A percentile compares a stretch with the other conserved stretches of the same genome.
These are phyloP conservation scores for Xerocomus amazonicus DNA, from an alignment of 1,284 basidiomycete species.

Conservation along the genomic window DNA sequence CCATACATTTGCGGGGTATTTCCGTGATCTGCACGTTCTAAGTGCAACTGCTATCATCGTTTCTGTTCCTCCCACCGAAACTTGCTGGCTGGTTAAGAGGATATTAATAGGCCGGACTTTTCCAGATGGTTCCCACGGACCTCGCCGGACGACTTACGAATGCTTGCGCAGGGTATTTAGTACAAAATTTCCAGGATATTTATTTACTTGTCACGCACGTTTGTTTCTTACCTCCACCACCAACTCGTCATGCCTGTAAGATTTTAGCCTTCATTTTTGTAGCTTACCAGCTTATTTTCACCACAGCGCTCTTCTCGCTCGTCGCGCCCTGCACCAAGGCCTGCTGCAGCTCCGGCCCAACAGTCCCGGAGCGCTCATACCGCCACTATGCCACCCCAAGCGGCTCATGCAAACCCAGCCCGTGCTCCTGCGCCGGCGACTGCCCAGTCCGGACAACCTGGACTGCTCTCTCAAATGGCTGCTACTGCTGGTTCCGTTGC, in stretches of 20 bases:
- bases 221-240: constrained; percentile 23
- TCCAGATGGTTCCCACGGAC: constrained; percentile 16
- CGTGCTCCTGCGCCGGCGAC: constrained; percentile 40
- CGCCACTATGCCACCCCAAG: constrained; percentile 28
- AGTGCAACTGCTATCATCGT: constrained; percentile 16
- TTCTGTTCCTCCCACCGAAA: no score
- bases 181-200: constrained; percentile 9
- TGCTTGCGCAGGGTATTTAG: neutral
- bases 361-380: constrained; percentile 35
- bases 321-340: constrained; percentile 56
- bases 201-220: constrained; percentile 2
- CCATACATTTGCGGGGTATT: neutral
- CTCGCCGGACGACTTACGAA: constrained; percentile 24
- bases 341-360: constrained; percentile 40
- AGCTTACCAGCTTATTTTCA: neutral
- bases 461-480: constrained; percentile 79
- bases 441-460: constrained; percentile 44
- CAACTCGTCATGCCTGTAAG: constrained; percentile 58
- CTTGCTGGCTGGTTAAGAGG: neutral
- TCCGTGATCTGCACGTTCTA: constrained; percentile 7
- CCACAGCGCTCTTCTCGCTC: constrained; percentile 57
- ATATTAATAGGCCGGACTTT: neutral
- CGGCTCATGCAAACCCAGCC: constrained; percentile 41
- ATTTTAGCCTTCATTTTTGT: constrained; percentile 9
- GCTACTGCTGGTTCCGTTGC: constrained; percentile 87